Percentiles rank a stretch among this genome's conserved stretches.
These are phyloP conservation scores for Puccinellia tenuiflora DNA, from an alignment of 176 grass and related monocot genomes.

Conservation along the genomic window DNA sequence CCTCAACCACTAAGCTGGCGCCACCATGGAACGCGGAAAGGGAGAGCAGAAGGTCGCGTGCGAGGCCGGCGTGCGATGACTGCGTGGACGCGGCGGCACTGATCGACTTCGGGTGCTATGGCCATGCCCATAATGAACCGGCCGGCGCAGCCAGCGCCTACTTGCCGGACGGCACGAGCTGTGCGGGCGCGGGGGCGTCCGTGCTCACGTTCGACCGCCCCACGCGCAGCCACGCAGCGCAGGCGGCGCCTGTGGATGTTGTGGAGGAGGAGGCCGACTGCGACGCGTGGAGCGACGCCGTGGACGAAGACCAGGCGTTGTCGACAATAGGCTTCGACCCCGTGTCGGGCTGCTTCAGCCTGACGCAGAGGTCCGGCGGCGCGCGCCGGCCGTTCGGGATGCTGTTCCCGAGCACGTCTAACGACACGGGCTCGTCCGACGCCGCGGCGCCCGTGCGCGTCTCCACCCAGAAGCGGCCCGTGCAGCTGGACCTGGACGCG, in stretches of 20 bases:
- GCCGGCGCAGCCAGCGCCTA: too few species aligned
- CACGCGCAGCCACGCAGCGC: too few species aligned
- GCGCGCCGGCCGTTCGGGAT: too few species aligned
- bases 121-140: background rate
- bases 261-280: conserved; percentile 16
- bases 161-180: too few species aligned
- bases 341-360: conserved; percentile 26
- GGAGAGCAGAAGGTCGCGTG: too few species aligned
- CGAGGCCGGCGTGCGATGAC: too few species aligned
- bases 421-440: conserved; percentile 5
- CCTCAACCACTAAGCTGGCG: too few species aligned
- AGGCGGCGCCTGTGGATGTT: background rate
- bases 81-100: conserved; percentile 6
- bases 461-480: conserved; percentile 45
- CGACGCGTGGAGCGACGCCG: conserved; percentile 61
- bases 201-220: too few species aligned
- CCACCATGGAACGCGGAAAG: too few species aligned
- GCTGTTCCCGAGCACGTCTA: conserved; percentile 27
- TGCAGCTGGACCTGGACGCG: conserved; percentile 14
- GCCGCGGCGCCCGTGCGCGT: conserved; percentile 27
- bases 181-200: too few species aligned
- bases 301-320: conserved; percentile 25
- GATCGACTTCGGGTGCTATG: background rate
- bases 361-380: too few species aligned
- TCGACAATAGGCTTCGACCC: conserved; percentile 22